These are phyloP conservation scores for Hypoxylon lienhwacheense DNA, from an alignment of 495 filamentous ascomycete species.

Conservation along the genomic window DNA sequence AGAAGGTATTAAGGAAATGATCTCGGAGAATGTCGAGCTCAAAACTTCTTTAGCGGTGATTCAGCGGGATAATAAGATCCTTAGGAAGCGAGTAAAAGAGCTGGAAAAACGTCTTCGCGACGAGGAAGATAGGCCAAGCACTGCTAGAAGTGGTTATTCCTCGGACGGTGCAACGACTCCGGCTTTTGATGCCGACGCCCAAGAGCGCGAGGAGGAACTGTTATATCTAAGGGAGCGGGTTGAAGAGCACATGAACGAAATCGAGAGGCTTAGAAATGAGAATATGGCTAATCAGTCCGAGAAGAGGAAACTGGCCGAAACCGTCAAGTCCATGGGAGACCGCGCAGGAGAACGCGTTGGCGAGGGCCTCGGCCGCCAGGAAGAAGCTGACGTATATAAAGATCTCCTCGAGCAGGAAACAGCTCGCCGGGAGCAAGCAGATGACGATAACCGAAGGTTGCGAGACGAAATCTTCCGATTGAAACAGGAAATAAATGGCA, in stretches of 20 bases:
- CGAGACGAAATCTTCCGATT: constrained; percentile 81
- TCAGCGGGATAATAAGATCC: constrained; percentile 81
- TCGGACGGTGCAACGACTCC: constrained; percentile 55
- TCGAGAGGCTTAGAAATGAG: constrained; percentile 79
- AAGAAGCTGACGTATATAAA: constrained; percentile 92
- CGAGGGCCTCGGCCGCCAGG: constrained; percentile 72
- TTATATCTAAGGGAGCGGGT: constrained; percentile 78
- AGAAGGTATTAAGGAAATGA: constrained; percentile 95
- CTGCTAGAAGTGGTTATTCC: constrained; percentile 48
- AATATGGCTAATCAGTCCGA: constrained; percentile 74
- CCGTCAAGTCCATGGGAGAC: constrained; percentile 72
- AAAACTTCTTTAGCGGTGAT: constrained; percentile 84
- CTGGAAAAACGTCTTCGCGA: constrained; percentile 83
- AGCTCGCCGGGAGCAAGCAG: constrained; percentile 82
- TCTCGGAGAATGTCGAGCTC: constrained; percentile 93
- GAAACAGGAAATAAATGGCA: constrained; percentile 60
- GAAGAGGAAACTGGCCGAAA: constrained; percentile 77
- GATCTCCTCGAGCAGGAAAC: constrained; percentile 95
- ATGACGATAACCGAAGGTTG: constrained; percentile 82
- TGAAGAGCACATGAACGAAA: constrained; percentile 77
- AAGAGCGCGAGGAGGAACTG: constrained; percentile 82
- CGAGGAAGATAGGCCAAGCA: constrained; percentile 63
- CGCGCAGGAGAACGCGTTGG: constrained; percentile 57
- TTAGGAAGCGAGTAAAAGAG: constrained; percentile 77
- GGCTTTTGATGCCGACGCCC: constrained; percentile 59